A percentile compares a stretch with the other conserved stretches of the same genome.
phyloP scores from a whole-genome alignment of 805 yeast species.

The Sugiyamaella qingdaonensis region DNA sequence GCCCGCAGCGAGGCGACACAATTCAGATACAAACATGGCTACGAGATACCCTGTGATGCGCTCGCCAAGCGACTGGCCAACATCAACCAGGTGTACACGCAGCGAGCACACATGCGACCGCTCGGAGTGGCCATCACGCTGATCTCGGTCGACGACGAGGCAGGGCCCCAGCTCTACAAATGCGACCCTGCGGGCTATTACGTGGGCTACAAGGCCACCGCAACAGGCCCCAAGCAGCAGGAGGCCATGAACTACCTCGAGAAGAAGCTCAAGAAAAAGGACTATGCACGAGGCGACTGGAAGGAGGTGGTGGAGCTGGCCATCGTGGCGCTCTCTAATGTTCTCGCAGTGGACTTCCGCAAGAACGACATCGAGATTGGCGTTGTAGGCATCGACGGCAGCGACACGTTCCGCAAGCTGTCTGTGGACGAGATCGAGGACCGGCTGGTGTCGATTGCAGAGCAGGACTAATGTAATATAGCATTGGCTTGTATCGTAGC shows the following conservation, averaged over 20 bases:
- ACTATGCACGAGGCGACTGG: constrained; percentile 76
- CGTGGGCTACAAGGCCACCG: constrained; percentile 83
- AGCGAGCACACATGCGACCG: constrained; percentile 98
- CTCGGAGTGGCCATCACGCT: constrained; percentile 90
- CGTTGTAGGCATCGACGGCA: constrained; percentile 64
- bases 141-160: constrained; percentile 80
- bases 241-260: constrained; percentile 88
- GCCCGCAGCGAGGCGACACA: constrained; percentile 97
- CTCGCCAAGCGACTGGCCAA: constrained; percentile 94
- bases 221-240: constrained; percentile 97
- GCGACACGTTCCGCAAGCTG: constrained; percentile 54
- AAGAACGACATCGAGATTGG: constrained; percentile 93
- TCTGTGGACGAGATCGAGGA: constrained; percentile 89
- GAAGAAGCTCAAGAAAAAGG: constrained; percentile 78
- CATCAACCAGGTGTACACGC: constrained; percentile 91
- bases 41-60: constrained; percentile 93
- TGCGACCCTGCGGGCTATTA: constrained; percentile 98
- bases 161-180: constrained; percentile 85
- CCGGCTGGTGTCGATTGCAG: constrained; percentile 90
- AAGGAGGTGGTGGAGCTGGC: constrained; percentile 84
- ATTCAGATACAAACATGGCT: constrained; percentile 89
- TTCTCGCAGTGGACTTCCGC: constrained; percentile 88
- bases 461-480: constrained; percentile 61
- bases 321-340: constrained; percentile 77
- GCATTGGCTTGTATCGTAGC: background rate